A percentile compares a stretch with the other conserved stretches of the same genome.
Evolutionary conservation across 306 rosid species (phyloP).

Genomic region (Lithocarpus polystachyus): DNA sequence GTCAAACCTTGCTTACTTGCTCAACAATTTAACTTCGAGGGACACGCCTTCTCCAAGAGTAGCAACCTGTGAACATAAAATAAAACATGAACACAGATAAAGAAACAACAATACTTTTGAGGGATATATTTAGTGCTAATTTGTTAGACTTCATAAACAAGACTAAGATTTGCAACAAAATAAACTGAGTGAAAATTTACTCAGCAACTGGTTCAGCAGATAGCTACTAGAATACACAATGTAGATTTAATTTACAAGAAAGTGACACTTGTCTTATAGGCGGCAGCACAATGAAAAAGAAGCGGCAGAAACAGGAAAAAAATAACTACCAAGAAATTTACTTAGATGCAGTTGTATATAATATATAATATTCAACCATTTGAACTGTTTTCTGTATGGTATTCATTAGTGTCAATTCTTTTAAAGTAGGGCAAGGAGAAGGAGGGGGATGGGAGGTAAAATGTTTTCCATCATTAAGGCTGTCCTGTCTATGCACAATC

Average conservation of each 20-base stretch:
- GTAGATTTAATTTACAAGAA: neutral
- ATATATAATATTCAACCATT: no score
- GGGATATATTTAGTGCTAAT: neutral
- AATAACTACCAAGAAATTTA: neutral
- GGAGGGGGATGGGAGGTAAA: neutral
- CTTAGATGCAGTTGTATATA: no score
- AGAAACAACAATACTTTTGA: slow-evolving; percentile 1
- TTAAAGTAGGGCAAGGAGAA: neutral
- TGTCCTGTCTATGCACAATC: neutral
- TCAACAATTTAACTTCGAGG: slow-evolving; percentile 87
- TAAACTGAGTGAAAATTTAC: neutral
- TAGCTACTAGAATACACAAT: neutral
- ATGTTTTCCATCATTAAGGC: neutral
- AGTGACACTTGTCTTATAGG: neutral
- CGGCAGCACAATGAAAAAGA: neutral
- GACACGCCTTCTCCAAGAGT: slow-evolving; percentile 95
- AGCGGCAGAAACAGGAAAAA: neutral
- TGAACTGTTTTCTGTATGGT: neutral
- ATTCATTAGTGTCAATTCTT: neutral
- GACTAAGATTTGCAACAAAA: neutral
- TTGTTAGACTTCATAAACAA: neutral
- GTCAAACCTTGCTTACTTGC: slow-evolving; percentile 50
- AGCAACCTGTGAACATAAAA: slow-evolving; percentile 69
- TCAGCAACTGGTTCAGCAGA: neutral
- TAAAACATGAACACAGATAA: slow-evolving; percentile 8